Evolutionary conservation across 1,284 basidiomycete species (phyloP), one percentile per base, ranked within the genome.

Genomic region (Cystobasidium slooffiae): DNA sequence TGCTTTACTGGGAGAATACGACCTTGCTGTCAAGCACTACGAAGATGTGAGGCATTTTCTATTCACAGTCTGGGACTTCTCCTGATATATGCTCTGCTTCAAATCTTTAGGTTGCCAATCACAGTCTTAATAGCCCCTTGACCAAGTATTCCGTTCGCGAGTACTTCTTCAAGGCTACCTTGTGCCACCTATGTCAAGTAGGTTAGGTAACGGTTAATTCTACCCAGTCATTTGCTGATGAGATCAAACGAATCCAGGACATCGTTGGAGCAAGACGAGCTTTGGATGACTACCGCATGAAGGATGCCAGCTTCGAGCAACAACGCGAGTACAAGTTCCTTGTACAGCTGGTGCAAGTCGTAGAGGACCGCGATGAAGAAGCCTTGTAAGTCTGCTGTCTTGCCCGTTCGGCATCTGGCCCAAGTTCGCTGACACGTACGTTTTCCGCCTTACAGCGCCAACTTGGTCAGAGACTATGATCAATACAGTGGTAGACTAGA

Each of bases 101-200:
- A 76, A 97, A 97, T 81, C 90, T 93, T 80, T 89, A 91, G 80
- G 94, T 99, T 58, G 97, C 95, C 1, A 87, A 91, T 77, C 90
- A 92, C 82, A 93, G 91, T 18, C 85, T 99, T 62, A 85, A 85
- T 2, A 94, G 91, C 66, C 86, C 90, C 20, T 84, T 99, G 79
- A 99, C 97, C n/a, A 94, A 94, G 83, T 99, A 97, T 85, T 94
- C 92, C 77, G 96, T 98, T 79, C 99, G 98, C 84, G 96, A 99
- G 80, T 97, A 97, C 82, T 98, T 94, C 90, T 86, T 99, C 56
- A 88, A 90, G 78, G 88, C 94, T 1, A 89, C 89, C 44, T 84
- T 99, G 37, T 99, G 96, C 81, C 92, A 92, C 51, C 86, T 98
- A 70, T 96, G 94, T 91, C 92, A 86, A 88, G 87, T 75, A 39